Percentiles rank a stretch among this genome's conserved stretches.
phyloP scores from a whole-genome alignment of 2,329 filamentous ascomycete species.

The Teratosphaeria nubilosa region DNA sequence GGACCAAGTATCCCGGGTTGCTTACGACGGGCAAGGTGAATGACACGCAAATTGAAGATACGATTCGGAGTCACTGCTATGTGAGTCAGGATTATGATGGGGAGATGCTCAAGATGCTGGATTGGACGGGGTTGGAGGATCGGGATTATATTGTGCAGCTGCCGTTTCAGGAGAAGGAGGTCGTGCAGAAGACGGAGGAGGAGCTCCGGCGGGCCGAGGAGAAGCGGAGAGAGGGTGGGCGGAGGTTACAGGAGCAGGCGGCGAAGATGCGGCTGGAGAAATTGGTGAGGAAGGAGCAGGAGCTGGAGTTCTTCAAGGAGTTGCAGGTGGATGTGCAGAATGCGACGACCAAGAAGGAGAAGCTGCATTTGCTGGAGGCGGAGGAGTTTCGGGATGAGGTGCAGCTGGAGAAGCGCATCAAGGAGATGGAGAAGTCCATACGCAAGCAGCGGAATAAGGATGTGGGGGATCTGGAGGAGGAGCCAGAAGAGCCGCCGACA shows the following conservation, averaged over 20 bases:
- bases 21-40: conserved; percentile 59
- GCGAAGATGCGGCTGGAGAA: conserved; percentile 96
- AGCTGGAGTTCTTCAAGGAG: conserved; percentile 86
- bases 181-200: conserved; percentile 87
- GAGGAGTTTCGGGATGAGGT: conserved; percentile 89
- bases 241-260: conserved; percentile 86
- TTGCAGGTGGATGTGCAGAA: conserved; percentile 59
- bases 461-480: conserved; percentile 69
- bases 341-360: conserved; percentile 82
- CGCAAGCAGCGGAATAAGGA: conserved; percentile 88
- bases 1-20: conserved; percentile 84
- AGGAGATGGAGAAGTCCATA: conserved; percentile 83
- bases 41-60: conserved; percentile 73
- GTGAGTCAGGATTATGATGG: conserved; percentile 72
- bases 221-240: conserved; percentile 86
- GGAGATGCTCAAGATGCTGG: conserved; percentile 67
- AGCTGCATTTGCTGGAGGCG: conserved; percentile 66
- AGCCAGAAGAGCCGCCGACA: conserved; percentile 66
- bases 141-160: conserved; percentile 84
- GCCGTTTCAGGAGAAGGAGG: conserved; percentile 81
- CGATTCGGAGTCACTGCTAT: conserved; percentile 84
- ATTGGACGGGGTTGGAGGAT: conserved; percentile 87
- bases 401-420: conserved; percentile 72
- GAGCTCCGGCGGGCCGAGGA: conserved; percentile 85
- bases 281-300: conserved; percentile 88